Evolutionary conservation across 1,284 basidiomycete species (phyloP), one percentile per base, ranked within the genome.

Genomic region (Pseudozyma sp.): DNA sequence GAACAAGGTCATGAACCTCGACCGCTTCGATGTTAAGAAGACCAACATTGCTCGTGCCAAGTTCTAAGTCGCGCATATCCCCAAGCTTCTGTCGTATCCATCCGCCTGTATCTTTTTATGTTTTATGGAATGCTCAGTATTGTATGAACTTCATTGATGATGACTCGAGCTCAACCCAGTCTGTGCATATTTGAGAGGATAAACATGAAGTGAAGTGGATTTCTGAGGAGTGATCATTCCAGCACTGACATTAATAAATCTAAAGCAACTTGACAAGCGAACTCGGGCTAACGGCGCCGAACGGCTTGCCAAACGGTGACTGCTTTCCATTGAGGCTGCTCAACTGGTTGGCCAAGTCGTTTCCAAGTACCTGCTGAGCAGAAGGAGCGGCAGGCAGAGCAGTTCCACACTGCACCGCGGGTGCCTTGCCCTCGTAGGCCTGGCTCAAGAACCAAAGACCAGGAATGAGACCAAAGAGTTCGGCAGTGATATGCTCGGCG

Each of bases 1-100:
- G 69, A 66, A 71, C 69, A 71, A 71, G 69, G 62, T 71, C 19
- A 71, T 71, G 69, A 71, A 71, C 55, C 55, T 71, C 12, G 69
- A 71, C 59, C 58, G 69, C 38, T 71, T 57, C 44, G 69, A 71
- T 21, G 63, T 71, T 55, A 71, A 71, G 69, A 66, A 65, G 69
- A 70, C 56, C 57, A 70, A 64, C 53, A 70, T 70, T 34, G 67
- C 45, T 38, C 57, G 57, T 49, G 67, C 67, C 60, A 70, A 60
- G 61, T 70, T 70, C 45, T 70, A 53, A 31, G 25, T 31, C 25
- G 6, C 25, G 6, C 25, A 31, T 31, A 31, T 31, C 25, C 25
- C 25, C 25, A 3, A 6, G 25, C 25, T 6, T 31, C 25, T n/a
- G n/a, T n/a, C n/a, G n/a, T n/a, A n/a, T n/a, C n/a, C n/a, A 31